Evolutionary conservation across 768 basidiomycete genomes (phyloP).

Genomic region (Hygrophorus pudorinus): DNA sequence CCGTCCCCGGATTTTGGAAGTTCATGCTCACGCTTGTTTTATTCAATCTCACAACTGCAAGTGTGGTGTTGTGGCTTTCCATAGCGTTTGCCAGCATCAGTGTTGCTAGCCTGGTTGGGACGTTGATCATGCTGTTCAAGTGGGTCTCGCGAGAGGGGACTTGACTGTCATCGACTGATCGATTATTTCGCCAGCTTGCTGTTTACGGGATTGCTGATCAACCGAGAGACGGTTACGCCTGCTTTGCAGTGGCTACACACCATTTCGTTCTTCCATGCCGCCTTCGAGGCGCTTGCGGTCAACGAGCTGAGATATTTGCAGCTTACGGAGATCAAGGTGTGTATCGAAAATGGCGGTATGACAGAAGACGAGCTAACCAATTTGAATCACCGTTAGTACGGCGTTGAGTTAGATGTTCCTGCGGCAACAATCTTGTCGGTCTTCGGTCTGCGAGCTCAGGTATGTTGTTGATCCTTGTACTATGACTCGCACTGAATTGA

Average conservation of each 20-base stretch:
- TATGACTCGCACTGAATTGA: no score
- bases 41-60: constrained; percentile 94
- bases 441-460: constrained; percentile 88
- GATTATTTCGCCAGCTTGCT: constrained; percentile 48
- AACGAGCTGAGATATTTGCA: constrained; percentile 94
- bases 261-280: constrained; percentile 96
- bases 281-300: constrained; percentile 94
- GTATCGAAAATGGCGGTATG: no score
- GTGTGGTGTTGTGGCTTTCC: constrained; percentile 82
- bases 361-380: no score
- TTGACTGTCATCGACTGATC: not conserved
- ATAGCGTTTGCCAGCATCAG: constrained; percentile 81
- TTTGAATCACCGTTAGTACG: no score
- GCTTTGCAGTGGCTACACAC: constrained; percentile 82
- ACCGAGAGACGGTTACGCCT: constrained; percentile 72
- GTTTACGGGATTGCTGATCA: constrained; percentile 93
- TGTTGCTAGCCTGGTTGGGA: constrained; percentile 90
- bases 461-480: constrained; percentile 19
- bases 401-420: constrained; percentile 93
- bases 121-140: constrained; percentile 98
- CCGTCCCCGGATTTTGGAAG: constrained; percentile 91
- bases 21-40: constrained; percentile 93
- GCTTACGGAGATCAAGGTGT: constrained; percentile 86
- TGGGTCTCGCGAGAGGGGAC: constrained; percentile 35
- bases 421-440: constrained; percentile 91